Evolutionary conservation across 352 stramenopile species (phyloP).

Genomic region (Phytophthora tubulina): DNA sequence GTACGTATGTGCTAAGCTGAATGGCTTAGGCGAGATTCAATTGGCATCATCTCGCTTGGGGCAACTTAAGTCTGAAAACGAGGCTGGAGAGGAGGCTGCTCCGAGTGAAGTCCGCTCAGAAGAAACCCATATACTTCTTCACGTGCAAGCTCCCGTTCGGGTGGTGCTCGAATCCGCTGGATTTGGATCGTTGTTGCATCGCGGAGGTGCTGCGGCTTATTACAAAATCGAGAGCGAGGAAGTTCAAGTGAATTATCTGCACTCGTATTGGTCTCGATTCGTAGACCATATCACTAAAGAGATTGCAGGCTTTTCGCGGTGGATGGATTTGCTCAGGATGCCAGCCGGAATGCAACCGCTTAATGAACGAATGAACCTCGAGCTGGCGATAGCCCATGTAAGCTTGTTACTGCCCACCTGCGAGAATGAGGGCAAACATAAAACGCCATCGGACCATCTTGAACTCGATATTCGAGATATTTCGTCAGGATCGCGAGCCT

Average conservation of each 20-base stretch:
- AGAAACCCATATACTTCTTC: constrained; percentile 59
- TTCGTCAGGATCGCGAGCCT: constrained; percentile 54
- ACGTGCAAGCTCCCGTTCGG: constrained; percentile 37
- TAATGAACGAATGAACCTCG: constrained; percentile 67
- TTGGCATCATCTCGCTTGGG: constrained; percentile 60
- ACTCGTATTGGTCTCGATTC: constrained; percentile 56
- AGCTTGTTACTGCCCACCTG: constrained; percentile 60
- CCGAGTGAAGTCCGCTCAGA: constrained; percentile 23
- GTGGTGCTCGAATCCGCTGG: constrained; percentile 58
- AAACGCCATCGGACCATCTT: constrained; percentile 61
- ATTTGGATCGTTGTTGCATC: constrained; percentile 56
- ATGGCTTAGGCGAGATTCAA: constrained; percentile 45
- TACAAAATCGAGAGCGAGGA: constrained; percentile 51
- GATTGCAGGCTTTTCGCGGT: constrained; percentile 74
- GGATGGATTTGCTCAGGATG: constrained; percentile 62
- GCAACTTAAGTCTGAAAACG: constrained; percentile 5
- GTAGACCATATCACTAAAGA: constrained; percentile 65
- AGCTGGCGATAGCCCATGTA: constrained; percentile 51
- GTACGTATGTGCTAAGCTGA: constrained; percentile 47
- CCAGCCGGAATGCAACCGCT: constrained; percentile 37
- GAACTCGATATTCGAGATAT: constrained; percentile 60
- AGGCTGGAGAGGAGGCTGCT: neutral
- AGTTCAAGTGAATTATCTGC: constrained; percentile 72
- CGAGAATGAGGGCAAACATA: constrained; percentile 46
- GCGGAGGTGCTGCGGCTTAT: constrained; percentile 51